Evolutionary conservation across 1,284 basidiomycete genomes (phyloP), one percentile per base, ranked within the genome.

Genomic region (Boletus semigastroideus): DNA sequence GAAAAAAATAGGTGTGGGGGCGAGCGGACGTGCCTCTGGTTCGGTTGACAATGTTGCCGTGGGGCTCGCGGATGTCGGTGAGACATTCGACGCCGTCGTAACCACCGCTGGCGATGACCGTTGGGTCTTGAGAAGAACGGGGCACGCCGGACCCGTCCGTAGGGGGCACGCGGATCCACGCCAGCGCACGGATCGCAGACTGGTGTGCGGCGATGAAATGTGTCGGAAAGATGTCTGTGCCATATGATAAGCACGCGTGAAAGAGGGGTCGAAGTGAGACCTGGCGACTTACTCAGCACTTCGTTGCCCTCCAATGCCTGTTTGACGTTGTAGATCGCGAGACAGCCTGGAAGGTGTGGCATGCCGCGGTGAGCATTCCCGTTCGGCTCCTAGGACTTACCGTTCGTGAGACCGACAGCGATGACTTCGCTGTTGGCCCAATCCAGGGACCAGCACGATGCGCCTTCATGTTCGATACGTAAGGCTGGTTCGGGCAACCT

Each of bases 391-490:
- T 22, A 10, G 6, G 14, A 44, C 72, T 47, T 49, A 92, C 93
- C 93, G 59, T 91, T 90, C 2, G 90, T 86, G 30, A 87, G 86
- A 1, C 92, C 92, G 6, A 88, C 79, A 3, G 87, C 91, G 3
- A 97, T 65, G 5, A 86, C 62, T 52, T 87, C 84, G 53, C 90
- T 91, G 58, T 92, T 92, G 2, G 85, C 86, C 92, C 92, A 96
- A 60, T 94, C 92, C 38, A 95, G 74, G 31, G 81, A 79, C 77
- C 82, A 89, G 58, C 83, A 86, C 14, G 78, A 74, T 0, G 88
- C 80, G 51, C 91, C 88, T 52, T 86, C 83, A 2, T 92, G 68
- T 57, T 88, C 82, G 6, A 95, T 78, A 7, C 82, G 78, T 5
- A 93, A 49, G 5, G 87, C 63, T 0, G 92, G 89, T 39, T 84